Percentiles rank a stretch among this genome's conserved stretches.
Evolutionary conservation across 1,284 basidiomycete genomes (phyloP).

Genomic region (Pyrrhoderma noxium): DNA sequence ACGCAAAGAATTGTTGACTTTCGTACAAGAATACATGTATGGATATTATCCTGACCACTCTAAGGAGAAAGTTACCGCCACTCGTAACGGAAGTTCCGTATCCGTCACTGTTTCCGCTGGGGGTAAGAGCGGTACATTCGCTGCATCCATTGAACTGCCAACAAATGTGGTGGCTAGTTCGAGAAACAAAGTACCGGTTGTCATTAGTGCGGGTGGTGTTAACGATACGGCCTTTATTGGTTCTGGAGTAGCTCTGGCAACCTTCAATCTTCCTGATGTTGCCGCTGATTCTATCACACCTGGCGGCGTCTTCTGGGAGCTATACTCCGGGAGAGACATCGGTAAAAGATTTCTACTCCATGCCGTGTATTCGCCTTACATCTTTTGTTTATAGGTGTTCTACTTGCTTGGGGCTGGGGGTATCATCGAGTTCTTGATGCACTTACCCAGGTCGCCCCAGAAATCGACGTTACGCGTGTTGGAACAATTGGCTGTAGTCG

Average conservation of each 20-base stretch:
- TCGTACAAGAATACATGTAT: constrained; percentile 22
- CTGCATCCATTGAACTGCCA: constrained; percentile 18
- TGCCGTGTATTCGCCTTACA: not conserved
- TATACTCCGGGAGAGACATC: constrained; percentile 22
- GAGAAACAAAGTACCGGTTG: constrained; percentile 16
- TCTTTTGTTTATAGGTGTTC: constrained; percentile 16
- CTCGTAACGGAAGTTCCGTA: constrained; percentile 16
- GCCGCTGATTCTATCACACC: constrained; percentile 21
- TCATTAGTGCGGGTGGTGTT: constrained; percentile 19
- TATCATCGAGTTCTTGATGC: constrained; percentile 21
- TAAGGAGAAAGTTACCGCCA: constrained; percentile 20
- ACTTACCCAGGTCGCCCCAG: constrained; percentile 18
- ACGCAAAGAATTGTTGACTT: constrained; percentile 18
- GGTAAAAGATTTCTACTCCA: not conserved
- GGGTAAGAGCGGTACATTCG: constrained; percentile 16
- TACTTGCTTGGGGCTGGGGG: constrained; percentile 23
- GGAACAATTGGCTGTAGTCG: constrained; percentile 21
- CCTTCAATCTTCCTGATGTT: constrained; percentile 19
- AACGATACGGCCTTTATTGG: constrained; percentile 19
- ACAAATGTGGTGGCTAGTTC: constrained; percentile 15
- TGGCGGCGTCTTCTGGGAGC: constrained; percentile 24
- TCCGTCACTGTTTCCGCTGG: constrained; percentile 17
- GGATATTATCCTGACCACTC: constrained; percentile 22
- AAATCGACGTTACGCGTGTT: constrained; percentile 19
- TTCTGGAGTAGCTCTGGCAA: constrained; percentile 20